Evolutionary conservation across 2,329 filamentous ascomycete genomes (phyloP), one percentile per base, ranked within the genome.

Genomic region (Cryphonectria naterciae): DNA sequence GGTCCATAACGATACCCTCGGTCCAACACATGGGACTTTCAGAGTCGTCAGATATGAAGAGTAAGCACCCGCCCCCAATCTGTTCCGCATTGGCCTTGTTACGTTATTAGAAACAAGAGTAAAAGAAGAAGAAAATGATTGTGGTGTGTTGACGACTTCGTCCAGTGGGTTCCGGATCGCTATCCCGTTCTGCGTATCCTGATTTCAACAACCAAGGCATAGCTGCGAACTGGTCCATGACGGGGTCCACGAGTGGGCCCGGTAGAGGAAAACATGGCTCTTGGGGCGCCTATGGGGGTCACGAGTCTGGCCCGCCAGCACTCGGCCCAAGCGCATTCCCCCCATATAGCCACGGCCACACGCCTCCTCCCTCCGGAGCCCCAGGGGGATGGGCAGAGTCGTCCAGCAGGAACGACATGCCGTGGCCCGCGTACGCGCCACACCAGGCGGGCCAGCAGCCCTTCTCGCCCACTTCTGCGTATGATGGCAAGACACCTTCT

Each of bases 211-310:
- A 78, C 61, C 78, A 83, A 35, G 76, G 79, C 19, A 69, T 71
- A 19, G 76, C 82, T 72, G 75, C 81, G 35, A 80, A 77, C 75
- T 88, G 86, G 86, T 78, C 84, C 74, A 74, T 83, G 41, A 73
- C 82, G n/a, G 83, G 86, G 3, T 75, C 80, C 22, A 81, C 78
- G 54, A 78, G 81, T 17, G 79, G 76, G 72, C 76, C 81, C n/a
- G 80, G 83, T 4, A 22, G 64, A 6, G 17, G 61, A 17, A 85
- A 85, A 70, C 76, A 82, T 11, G 79, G 79, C 54, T 79, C 81
- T 17, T 90, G 87, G 88, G 80, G 83, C 72, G 77, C 82, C 8
- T 87, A 85, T 74, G 77, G 54, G 54, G n/a, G 85, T 13, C 81
- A 85, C 58, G 86, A 86, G 56, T 64, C 61, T 17, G 84, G 86